Conservation (phyloP, 805 yeast species). For the Spencermartinsiella europaea region DNA sequence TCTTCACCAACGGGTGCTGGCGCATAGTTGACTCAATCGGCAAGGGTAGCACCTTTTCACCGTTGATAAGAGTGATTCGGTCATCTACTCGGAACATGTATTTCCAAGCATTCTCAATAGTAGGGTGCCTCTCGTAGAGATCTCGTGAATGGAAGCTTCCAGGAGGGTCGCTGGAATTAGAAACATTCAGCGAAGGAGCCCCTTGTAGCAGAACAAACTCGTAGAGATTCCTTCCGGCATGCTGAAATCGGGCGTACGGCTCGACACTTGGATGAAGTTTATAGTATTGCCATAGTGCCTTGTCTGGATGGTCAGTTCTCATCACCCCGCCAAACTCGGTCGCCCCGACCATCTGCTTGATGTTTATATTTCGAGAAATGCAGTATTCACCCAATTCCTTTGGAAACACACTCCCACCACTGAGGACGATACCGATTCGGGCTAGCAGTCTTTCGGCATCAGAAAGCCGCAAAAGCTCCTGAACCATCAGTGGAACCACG, state of each 20-base stretch:
- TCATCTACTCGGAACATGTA: not conserved
- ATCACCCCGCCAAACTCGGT: not conserved
- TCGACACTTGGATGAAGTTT: not conserved
- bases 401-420: not conserved
- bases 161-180: not conserved
- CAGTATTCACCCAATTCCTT: not conserved
- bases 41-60: not conserved
- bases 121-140: not conserved
- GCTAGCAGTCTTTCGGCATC: not conserved
- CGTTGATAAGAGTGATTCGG: not conserved
- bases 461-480: not conserved
- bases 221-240: not conserved
- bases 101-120: not conserved
- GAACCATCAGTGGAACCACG: constrained; percentile 5
- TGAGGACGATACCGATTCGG: not conserved
- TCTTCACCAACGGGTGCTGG: not conserved
- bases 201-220: not conserved
- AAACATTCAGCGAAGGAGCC: not conserved
- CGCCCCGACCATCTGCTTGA: not conserved
- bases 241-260: not conserved
- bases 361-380: not conserved
- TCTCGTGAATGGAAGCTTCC: not conserved
- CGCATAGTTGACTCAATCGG: not conserved
- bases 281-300: not conserved
- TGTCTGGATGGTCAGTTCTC: not conserved